phyloP scores from a whole-genome alignment of 2,329 filamentous ascomycete genomes.

The Cryphonectria parasitica region DNA sequence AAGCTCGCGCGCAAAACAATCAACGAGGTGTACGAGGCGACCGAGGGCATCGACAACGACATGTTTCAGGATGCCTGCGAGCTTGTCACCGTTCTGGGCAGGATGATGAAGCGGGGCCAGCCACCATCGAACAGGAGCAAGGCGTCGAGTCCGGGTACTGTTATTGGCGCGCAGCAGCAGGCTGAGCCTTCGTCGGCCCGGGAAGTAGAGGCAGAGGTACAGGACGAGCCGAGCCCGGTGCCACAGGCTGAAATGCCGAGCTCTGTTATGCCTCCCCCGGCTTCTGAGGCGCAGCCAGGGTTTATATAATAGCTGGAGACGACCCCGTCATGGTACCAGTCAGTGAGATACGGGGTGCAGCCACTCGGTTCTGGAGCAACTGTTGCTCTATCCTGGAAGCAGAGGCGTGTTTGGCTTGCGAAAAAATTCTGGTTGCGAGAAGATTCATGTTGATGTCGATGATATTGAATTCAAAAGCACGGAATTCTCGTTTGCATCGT shows the following conservation, averaged over 20 bases:
- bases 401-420: neutral
- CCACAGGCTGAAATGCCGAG: neutral
- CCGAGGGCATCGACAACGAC: constrained; percentile 91
- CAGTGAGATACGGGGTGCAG: neutral
- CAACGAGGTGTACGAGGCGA: constrained; percentile 86
- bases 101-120: constrained; percentile 80
- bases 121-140: constrained; percentile 41
- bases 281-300: constrained; percentile 15
- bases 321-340: neutral
- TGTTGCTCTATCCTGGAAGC: neutral
- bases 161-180: constrained; percentile 9
- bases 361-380: neutral
- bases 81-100: constrained; percentile 81
- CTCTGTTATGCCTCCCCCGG: neutral
- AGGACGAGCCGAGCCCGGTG: neutral
- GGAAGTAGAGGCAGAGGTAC: neutral
- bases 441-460: neutral
- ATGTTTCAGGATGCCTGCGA: constrained; percentile 93
- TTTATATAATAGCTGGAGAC: constrained; percentile 13
- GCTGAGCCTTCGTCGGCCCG: neutral
- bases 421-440: neutral
- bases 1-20: constrained; percentile 81
- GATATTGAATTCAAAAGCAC: neutral
- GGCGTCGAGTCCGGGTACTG: constrained; percentile 36
- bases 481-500: neutral